Evolutionary conservation across 495 filamentous ascomycete genomes (phyloP).

Genomic region (Letharia lupina): DNA sequence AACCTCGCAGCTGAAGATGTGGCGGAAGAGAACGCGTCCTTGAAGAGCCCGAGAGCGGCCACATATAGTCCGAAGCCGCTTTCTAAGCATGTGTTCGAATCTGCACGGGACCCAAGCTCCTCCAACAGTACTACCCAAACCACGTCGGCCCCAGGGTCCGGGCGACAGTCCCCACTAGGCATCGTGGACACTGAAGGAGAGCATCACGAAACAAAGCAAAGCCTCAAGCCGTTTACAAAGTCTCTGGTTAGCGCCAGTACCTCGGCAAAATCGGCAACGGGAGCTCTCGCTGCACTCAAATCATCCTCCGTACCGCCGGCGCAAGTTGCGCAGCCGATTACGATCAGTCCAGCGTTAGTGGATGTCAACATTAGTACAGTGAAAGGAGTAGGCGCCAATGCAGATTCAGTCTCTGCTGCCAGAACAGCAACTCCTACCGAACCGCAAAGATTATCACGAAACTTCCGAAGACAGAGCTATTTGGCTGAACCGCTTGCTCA

Average conservation of each 20-base stretch:
- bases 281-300: slow-evolving; percentile 32
- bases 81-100: not conserved
- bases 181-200: not conserved
- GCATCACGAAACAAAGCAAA: slow-evolving; percentile 28
- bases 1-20: slow-evolving; percentile 31
- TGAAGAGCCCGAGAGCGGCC: slow-evolving; percentile 34
- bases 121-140: slow-evolving; percentile 1
- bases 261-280: slow-evolving; percentile 38
- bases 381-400: slow-evolving; percentile 31
- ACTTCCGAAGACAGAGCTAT: not conserved
- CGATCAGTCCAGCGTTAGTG: slow-evolving; percentile 38
- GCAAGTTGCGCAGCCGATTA: slow-evolving; percentile 7
- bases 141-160: not conserved
- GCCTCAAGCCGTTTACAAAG: slow-evolving; percentile 44
- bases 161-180: slow-evolving; percentile 2
- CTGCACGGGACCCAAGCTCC: not conserved
- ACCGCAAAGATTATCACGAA: not conserved
- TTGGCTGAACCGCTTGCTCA: not conserved
- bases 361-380: slow-evolving; percentile 51
- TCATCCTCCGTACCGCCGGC: slow-evolving; percentile 5
- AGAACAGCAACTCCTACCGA: not conserved
- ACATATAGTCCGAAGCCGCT: slow-evolving; percentile 32
- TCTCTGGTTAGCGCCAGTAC: slow-evolving; percentile 47
- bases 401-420: slow-evolving; percentile 4
- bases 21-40: slow-evolving; percentile 30